phyloP scores from a whole-genome alignment of 2,329 filamentous ascomycete species.

The Huntiella omanensis region DNA sequence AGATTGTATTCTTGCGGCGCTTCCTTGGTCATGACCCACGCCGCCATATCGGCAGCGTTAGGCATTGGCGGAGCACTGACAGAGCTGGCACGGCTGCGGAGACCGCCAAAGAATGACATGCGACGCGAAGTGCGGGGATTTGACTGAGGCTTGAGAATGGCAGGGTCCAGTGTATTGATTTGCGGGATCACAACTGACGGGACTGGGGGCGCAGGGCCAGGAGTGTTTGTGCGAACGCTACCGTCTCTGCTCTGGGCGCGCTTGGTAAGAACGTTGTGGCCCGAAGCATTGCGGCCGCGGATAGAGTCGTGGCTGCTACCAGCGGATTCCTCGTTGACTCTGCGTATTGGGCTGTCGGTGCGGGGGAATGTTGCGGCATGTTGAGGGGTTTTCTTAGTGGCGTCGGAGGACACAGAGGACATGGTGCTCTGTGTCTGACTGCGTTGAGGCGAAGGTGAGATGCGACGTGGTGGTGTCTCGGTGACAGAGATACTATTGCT shows the following conservation, averaged over 20 bases:
- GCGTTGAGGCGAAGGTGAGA: constrained; percentile 3
- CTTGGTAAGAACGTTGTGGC: constrained; percentile 6
- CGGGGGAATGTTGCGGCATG: constrained; percentile 3
- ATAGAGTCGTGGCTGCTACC: neutral
- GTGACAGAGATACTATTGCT: constrained; percentile 3
- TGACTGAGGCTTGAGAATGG: constrained; percentile 3
- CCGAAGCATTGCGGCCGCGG: constrained; percentile 5
- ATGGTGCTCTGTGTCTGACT: constrained; percentile 9
- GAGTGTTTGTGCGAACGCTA: neutral
- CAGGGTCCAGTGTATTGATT: constrained; percentile 6
- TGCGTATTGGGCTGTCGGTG: neutral
- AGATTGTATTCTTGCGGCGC: constrained; percentile 38
- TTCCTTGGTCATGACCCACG: constrained; percentile 35
- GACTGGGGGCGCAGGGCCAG: neutral
- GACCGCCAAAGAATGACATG: constrained; percentile 8
- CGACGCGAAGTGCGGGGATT: constrained; percentile 5
- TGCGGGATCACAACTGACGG: neutral
- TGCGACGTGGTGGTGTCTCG: constrained; percentile 6
- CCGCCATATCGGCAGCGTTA: constrained; percentile 15
- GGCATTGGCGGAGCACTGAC: neutral
- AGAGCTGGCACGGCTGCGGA: constrained; percentile 8
- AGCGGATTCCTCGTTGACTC: neutral
- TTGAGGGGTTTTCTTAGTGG: neutral
- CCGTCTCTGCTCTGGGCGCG: constrained; percentile 3
- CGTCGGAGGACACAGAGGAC: constrained; percentile 4